Percentiles rank a stretch among this genome's conserved stretches.
Evolutionary conservation across 352 stramenopile genomes (phyloP).

Genomic region (Phytopythium litorale): DNA sequence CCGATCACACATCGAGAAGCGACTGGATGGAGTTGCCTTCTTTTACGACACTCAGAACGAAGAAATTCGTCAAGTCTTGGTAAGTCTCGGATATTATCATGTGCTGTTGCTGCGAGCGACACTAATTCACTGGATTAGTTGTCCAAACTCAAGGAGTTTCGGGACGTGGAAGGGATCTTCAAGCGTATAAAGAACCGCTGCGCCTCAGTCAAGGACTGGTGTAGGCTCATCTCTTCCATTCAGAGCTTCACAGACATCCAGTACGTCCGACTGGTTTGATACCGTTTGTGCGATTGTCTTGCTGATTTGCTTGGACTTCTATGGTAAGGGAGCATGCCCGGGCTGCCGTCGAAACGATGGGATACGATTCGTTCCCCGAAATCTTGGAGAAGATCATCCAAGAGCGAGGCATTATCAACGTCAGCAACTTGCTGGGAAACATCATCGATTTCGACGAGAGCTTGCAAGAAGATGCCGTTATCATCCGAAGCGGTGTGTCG

Average conservation of each 20-base stretch:
- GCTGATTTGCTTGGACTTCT: not conserved
- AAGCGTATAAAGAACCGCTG: conserved; percentile 56
- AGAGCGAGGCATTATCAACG: conserved; percentile 44
- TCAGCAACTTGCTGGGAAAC: conserved; percentile 80
- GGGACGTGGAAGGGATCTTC: conserved; percentile 63
- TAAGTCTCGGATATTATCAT: conserved; percentile 13
- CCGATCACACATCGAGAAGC: conserved; percentile 40
- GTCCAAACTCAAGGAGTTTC: conserved; percentile 56
- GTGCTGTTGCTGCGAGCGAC: not conserved
- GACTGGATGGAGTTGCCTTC: conserved; percentile 55
- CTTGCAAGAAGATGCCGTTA: conserved; percentile 43
- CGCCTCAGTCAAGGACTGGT: conserved; percentile 67
- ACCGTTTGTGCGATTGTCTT: not conserved
- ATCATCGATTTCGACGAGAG: conserved; percentile 85
- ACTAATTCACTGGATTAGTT: conserved; percentile 25
- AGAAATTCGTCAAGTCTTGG: conserved; percentile 55
- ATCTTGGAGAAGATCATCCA: not conserved
- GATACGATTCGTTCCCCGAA: not conserved
- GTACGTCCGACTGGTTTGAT: conserved; percentile 31
- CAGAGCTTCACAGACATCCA: conserved; percentile 53
- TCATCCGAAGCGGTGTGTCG: conserved; percentile 73
- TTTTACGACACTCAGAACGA: conserved; percentile 46
- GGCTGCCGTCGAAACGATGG: not conserved
- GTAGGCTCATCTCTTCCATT: conserved; percentile 49
- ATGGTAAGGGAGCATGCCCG: not conserved